phyloP scores from a whole-genome alignment of 306 rosid species.

The Cucumis melo region DNA sequence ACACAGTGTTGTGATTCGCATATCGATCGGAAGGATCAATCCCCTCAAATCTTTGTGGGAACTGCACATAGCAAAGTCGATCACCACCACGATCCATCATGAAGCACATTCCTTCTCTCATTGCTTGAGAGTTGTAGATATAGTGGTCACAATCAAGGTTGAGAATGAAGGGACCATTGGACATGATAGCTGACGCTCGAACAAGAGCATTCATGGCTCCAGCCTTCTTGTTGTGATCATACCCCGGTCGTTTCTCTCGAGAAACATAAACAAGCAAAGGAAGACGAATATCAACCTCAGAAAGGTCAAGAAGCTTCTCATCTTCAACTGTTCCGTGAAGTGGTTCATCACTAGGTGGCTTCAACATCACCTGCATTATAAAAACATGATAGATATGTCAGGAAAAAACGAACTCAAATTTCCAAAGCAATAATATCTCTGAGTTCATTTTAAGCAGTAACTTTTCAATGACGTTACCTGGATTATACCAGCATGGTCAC shows the following conservation, averaged over 20 bases:
- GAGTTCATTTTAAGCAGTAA: background rate
- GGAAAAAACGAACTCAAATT: no score
- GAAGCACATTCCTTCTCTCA: constrained; percentile 97
- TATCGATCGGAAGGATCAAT: constrained; percentile 95
- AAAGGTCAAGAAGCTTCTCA: constrained; percentile 46
- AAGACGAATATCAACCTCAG: constrained; percentile 76
- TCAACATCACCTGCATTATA: constrained; percentile 79
- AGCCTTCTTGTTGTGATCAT: constrained; percentile 93
- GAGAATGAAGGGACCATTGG: constrained; percentile 88
- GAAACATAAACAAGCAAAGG: constrained; percentile 93
- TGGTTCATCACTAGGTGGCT: constrained; percentile 95
- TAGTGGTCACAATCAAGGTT: constrained; percentile 92
- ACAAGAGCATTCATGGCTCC: constrained; percentile 96
- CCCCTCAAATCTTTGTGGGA: constrained; percentile 97
- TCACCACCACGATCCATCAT: constrained; percentile 99
- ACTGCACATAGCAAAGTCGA: constrained; percentile 86
- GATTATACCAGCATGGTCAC: constrained; percentile 93
- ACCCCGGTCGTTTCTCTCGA: constrained; percentile 92
- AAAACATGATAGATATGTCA: background rate
- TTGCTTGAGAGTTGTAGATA: constrained; percentile 79
- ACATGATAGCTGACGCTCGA: constrained; percentile 88
- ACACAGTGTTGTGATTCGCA: constrained; percentile 92
- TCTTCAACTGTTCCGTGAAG: constrained; percentile 62
- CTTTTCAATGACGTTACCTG: constrained; percentile 40
- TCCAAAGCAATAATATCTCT: background rate